phyloP scores from a whole-genome alignment of 192 early-diverging fungal genomes.

The Linderina pennispora region DNA sequence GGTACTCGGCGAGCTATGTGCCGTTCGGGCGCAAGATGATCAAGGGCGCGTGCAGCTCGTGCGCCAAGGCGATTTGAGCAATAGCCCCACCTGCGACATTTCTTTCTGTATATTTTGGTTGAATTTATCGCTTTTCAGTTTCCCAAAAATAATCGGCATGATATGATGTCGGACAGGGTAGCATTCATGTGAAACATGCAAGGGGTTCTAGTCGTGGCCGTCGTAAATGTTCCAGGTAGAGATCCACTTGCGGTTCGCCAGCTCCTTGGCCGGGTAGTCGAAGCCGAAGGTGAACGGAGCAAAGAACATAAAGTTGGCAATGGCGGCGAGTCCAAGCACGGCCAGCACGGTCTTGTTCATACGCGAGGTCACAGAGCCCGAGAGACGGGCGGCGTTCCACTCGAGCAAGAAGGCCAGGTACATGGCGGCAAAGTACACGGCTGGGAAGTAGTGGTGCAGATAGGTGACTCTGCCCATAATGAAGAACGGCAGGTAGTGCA shows the following conservation, averaged over 20 bases:
- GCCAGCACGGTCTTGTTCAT: conserved; percentile 4
- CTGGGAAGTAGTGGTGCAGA: conserved; percentile 96
- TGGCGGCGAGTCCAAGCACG: conserved; percentile 21
- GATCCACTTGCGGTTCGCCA: conserved; percentile 63
- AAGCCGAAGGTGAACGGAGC: conserved; percentile 81
- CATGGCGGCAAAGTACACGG: conserved; percentile 89
- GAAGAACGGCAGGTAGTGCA: conserved; percentile 93
- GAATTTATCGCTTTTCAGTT: background rate
- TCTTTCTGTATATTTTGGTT: conserved; percentile 2
- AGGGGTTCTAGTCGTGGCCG: conserved; percentile 2
- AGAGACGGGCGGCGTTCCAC: conserved; percentile 54
- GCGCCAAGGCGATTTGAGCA: conserved; percentile 24
- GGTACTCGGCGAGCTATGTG: conserved; percentile 86
- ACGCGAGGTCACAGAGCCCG: conserved; percentile 6
- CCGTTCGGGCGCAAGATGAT: conserved; percentile 77
- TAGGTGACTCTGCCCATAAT: conserved; percentile 97
- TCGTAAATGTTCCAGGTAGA: conserved; percentile 72
- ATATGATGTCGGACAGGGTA: background rate
- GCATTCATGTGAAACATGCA: too few species aligned
- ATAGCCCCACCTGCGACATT: background rate
- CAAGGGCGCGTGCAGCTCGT: conserved; percentile 51
- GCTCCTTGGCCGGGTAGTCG: conserved; percentile 53
- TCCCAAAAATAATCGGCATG: background rate
- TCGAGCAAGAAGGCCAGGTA: conserved; percentile 71
- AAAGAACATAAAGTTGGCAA: conserved; percentile 68